Base-by-base conservation (phyloP, 345 rosid species). In the Linum lewisii region DNA sequence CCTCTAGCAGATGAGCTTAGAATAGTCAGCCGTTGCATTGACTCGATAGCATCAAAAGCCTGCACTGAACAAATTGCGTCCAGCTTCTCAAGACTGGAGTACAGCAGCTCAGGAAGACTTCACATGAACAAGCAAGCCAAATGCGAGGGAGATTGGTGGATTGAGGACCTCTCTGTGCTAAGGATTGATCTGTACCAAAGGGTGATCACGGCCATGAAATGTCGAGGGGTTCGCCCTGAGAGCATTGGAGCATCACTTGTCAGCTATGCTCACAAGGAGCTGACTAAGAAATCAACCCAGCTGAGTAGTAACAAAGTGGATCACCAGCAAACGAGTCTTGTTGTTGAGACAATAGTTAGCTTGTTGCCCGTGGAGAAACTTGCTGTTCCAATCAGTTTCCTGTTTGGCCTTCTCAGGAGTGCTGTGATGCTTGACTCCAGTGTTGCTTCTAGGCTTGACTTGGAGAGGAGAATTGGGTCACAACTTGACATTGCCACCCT, bases 21-120 rank as follows among this genome's bases (percentile, higher is more conserved):
- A 51, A 82, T 88, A 42, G 84, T 83, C 20, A 65, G 81, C 69
- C 87, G 93, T 42, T 92, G 98, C 67, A 84, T 88, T 7, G 98
- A 92, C 55, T 83, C 98, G 9, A 82, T 92, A 69, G 98, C 97
- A 55, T 86, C 97, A 1, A 92, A 84, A 74, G 89, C 98, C 3
- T 92, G 96, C 36, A 79, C 79, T 0, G 96, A 92, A 79, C 98
- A 92, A 63, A 92, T 92, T 15, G 97, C 97, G 34, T 92, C 95
- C 1, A 92, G 98, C 73, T 92, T 92, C 73, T 92, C 98, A 0
- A 77, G 98, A 20, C 77, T 92, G 50, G 97, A 88, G 84, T 92
- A 92, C 59, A 92, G 97, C 75, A 92, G 95, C 81, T 92, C 98
- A 1, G 98, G 98, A 59, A 79, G 98, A 71, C 95, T 92, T 59